Conservation (phyloP, 2,329 filamentous ascomycete species). For the Alternaria brassicicola region DNA sequence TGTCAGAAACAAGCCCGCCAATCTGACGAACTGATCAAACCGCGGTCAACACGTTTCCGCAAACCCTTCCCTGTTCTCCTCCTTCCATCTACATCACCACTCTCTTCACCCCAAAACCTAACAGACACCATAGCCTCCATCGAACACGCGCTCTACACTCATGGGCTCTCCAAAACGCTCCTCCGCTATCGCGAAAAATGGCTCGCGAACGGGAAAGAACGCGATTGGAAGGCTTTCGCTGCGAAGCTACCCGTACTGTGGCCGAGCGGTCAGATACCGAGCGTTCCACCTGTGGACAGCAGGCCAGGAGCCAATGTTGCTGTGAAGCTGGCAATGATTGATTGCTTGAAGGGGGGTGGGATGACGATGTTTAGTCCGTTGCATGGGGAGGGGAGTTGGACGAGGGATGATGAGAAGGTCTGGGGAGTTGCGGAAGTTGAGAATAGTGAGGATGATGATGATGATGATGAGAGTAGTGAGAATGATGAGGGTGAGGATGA, state of each 20-base stretch:
- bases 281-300: not conserved
- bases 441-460: not conserved
- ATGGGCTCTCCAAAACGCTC: not conserved
- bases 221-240: not conserved
- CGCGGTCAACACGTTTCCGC: not conserved
- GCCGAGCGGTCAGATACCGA: not conserved
- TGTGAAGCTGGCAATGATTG: not conserved
- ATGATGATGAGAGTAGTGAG: too few species aligned
- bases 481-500: not conserved
- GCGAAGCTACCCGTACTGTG: not conserved
- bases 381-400: not conserved
- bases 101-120: not conserved
- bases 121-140: not conserved
- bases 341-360: not conserved
- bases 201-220: not conserved
- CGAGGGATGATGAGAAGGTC: not conserved
- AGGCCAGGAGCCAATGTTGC: not conserved
- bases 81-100: fast-evolving
- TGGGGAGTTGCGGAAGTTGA: not conserved
- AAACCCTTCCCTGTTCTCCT: too few species aligned
- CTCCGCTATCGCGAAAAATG: not conserved
- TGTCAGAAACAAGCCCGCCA: not conserved
- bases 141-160: not conserved
- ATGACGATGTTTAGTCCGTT: not conserved
- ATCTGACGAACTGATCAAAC: not conserved